A percentile compares a stretch with the other conserved stretches of the same genome.
Evolutionary conservation across 371 early-diverging fungal genomes (phyloP).

Genomic region (Cokeromyces recurvatus): DNA sequence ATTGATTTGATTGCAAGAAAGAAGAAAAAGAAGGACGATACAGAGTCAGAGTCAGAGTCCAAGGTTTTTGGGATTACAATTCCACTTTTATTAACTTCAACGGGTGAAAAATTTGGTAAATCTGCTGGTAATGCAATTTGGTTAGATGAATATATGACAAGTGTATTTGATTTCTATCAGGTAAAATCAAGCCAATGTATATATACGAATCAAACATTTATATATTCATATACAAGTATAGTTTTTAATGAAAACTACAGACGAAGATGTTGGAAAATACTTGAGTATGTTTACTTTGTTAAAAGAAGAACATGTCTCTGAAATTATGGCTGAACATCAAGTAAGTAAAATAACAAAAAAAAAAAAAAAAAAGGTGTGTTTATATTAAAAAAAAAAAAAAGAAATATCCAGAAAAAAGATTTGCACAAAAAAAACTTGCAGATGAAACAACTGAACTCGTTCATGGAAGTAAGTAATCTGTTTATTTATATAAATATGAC

Average conservation of each 20-base stretch:
- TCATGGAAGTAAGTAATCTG: conserved; percentile 79
- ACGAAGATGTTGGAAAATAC: conserved; percentile 73
- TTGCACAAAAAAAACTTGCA: conserved; percentile 76
- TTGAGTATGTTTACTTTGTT: conserved; percentile 82
- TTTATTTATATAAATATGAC: too few relatives aligned
- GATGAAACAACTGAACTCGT: conserved; percentile 85
- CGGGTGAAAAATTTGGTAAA: conserved; percentile 95
- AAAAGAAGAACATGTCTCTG: conserved; percentile 48
- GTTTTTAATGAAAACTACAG: conserved; percentile 74
- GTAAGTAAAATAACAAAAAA: conserved; percentile 18
- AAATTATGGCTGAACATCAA: conserved; percentile 61
- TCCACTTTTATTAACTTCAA: conserved; percentile 81
- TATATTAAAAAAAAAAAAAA: too few relatives aligned
- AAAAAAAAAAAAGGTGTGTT: too few relatives aligned
- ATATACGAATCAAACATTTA: too few relatives aligned
- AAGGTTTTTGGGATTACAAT: conserved; percentile 81
- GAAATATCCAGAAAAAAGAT: conserved; percentile 56
- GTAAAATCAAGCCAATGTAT: too few relatives aligned
- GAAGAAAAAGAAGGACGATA: conserved; percentile 19
- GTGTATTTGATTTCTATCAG: conserved; percentile 90
- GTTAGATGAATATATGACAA: conserved; percentile 77
- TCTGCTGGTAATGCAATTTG: conserved; percentile 95
- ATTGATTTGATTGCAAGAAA: conserved; percentile 83
- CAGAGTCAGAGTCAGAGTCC: conserved; percentile 13
- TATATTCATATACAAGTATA: neutral